Evolutionary conservation across 768 basidiomycete species (phyloP), one percentile per base, ranked within the genome.

Genomic region (Tylopilus vinaceipallidus): DNA sequence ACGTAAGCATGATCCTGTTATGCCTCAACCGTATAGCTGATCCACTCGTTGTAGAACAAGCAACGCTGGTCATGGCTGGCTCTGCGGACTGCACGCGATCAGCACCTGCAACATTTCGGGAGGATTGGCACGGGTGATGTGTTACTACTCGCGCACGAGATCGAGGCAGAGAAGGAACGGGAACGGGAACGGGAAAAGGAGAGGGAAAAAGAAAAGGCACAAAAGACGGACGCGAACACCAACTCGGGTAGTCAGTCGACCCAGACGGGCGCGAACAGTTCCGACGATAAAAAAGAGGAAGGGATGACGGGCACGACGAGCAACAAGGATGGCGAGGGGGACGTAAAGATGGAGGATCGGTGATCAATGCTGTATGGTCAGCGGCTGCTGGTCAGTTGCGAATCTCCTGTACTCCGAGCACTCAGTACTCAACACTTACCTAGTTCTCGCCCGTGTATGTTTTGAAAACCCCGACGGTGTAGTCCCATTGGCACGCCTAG

Each of bases 91-190:
- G 82, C 87, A 46, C 84, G 90, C 32, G 83, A 88, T 56, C 77
- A 78, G 50, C 72, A 91, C 65, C 64, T 91, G 34, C 80, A 84
- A 53, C 82, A 89, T 57, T 92, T 93, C 55, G 79, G 83, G n/a
- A 86, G 82, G 71, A 91, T 91, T 52, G 88, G 87, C 16, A 82
- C 82, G 6, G 89, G 88, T 8, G 88, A 92, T 53, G 71, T 94
- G 52, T 76, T 77, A 42, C 57, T 73, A 16, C 75, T 77, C 19
- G 55, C 62, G 14, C 57, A 64, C 20, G 65, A 67, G 53, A 69
- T 73, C n/a, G 71, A 73, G 8, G 50, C 59, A 20, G 70, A 73
- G 24, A 68, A 61, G 43, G 68, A 73, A 37, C 61, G 64, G 7
- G 69, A 76, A 54, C 62, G 68, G 19, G 75, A 74, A 55, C 58